Conservation (phyloP, 495 filamentous ascomycete genomes). For the Tuber magnatum region DNA sequence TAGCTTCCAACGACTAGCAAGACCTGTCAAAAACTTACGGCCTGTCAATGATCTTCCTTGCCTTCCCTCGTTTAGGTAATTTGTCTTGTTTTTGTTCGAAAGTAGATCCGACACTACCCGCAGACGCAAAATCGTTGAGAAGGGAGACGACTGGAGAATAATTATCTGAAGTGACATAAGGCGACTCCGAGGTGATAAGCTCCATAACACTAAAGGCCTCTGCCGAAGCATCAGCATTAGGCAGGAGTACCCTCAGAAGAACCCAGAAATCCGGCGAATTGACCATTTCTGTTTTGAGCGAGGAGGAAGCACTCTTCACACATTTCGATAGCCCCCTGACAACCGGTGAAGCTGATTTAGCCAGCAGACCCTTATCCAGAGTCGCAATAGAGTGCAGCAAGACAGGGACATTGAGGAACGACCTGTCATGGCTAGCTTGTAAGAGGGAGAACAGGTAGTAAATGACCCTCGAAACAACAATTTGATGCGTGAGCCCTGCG, state of each 20-base stretch:
- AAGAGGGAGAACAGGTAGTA: slow-evolving; percentile 82
- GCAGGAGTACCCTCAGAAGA: slow-evolving; percentile 68
- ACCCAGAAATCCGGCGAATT: slow-evolving; percentile 97
- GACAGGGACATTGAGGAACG: slow-evolving; percentile 86
- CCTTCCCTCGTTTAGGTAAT: slow-evolving; percentile 44
- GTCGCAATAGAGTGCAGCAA: slow-evolving; percentile 84
- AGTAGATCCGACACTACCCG: slow-evolving; percentile 69
- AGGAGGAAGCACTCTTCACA: slow-evolving; percentile 52
- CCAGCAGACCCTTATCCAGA: slow-evolving; percentile 68
- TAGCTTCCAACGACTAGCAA: slow-evolving; percentile 3
- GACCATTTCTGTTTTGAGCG: slow-evolving; percentile 82
- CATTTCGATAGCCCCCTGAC: slow-evolving; percentile 74
- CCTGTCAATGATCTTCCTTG: slow-evolving; percentile 31
- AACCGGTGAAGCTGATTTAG: slow-evolving; percentile 65
- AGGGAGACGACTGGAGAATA: slow-evolving; percentile 78
- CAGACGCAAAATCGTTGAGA: slow-evolving; percentile 81
- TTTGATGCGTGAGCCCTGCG: slow-evolving; percentile 65
- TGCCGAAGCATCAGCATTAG: slow-evolving; percentile 58
- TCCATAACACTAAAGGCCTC: slow-evolving; percentile 79
- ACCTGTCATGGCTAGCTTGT: slow-evolving; percentile 80
- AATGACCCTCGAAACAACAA: slow-evolving; percentile 71
- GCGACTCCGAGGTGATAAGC: slow-evolving; percentile 55
- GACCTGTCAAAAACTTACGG: slow-evolving; percentile 18
- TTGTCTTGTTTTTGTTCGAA: slow-evolving; percentile 76
- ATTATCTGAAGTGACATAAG: slow-evolving; percentile 86